These are phyloP conservation scores for Penicillium steckii DNA, from an alignment of 495 filamentous ascomycete genomes.

Conservation along the genomic window DNA sequence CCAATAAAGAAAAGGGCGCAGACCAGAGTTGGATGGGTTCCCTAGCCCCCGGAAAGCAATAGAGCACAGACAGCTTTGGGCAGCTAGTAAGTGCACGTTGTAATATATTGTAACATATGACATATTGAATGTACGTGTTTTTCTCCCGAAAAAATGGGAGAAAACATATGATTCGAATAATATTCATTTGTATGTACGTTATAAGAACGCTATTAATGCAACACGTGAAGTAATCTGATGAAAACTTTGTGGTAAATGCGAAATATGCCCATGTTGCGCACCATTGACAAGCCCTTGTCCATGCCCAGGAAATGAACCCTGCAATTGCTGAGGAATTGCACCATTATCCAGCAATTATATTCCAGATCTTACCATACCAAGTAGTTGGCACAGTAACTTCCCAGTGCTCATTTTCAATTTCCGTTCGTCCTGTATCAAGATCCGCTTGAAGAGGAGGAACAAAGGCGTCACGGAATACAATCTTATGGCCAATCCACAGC, in stretches of 20 bases:
- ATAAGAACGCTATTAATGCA: neutral
- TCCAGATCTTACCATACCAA: constrained; percentile 12
- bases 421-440: constrained; percentile 29
- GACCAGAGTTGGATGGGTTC: constrained; percentile 43
- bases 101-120: neutral
- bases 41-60: constrained; percentile 26
- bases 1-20: constrained; percentile 14
- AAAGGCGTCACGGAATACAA: constrained; percentile 28
- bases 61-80: neutral
- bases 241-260: neutral
- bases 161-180: neutral
- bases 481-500: constrained; percentile 50
- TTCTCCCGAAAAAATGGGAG: neutral
- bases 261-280: neutral
- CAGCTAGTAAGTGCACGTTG: no score
- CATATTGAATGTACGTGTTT: neutral
- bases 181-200: neutral
- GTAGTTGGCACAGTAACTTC: constrained; percentile 7
- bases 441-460: constrained; percentile 30
- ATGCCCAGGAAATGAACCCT: no score
- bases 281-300: no score
- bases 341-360: constrained; percentile 1
- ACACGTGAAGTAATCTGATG: neutral
- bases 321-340: neutral
- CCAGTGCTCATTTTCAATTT: constrained; percentile 11